Evolutionary conservation across 768 basidiomycete genomes (phyloP), one percentile per base, ranked within the genome.

Genomic region (Podaxis carcinomalis): DNA sequence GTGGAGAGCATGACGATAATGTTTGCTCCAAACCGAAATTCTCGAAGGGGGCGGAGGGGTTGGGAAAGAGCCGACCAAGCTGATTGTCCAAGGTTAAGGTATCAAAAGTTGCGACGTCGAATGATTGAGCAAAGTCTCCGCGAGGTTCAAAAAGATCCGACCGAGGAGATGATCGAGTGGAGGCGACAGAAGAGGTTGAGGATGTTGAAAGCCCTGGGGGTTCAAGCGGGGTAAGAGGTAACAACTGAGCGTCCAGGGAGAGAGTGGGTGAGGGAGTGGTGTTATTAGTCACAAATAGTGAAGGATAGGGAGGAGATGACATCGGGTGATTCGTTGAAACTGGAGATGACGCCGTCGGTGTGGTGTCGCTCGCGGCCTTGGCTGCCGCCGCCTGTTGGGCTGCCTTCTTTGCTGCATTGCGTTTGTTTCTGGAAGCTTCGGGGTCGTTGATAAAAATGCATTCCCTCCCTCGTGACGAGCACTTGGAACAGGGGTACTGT

Each of bases 401-500:
- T n/a, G 68, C 63, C 58, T 71, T 73, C 60, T 72, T 74, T 3
- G 72, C 68, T 39, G 73, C 72, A 42, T 68, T 64, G 63, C 73
- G 76, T 59, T 74, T 77, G 63, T 70, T 78, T 55, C 78, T 71
- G 14, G 78, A 77, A 19, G 73, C 70, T 61, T 78, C 75, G 2
- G 78, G 78, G 59, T 80, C 77, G 68, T 80, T 80, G 70, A 80
- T 77, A 69, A 88, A 89, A 40, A 87, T 68, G 69, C 88, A 90
- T 59, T 86, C 82, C 61, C 84, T 79, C 53, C 84, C 85, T 62
- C 86, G 80, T 51, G 83, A 73, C 42, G 75, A 73, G 69, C 88
- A 90, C 69, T 86, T 86, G 16, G 85, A 80, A 69, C 88, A 90
- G 16, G 88, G 88, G 59, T 77, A 81, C 64, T 85, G 80, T 5